Conservation (phyloP, 495 filamentous ascomycete species). For the Penicillium silybi region DNA sequence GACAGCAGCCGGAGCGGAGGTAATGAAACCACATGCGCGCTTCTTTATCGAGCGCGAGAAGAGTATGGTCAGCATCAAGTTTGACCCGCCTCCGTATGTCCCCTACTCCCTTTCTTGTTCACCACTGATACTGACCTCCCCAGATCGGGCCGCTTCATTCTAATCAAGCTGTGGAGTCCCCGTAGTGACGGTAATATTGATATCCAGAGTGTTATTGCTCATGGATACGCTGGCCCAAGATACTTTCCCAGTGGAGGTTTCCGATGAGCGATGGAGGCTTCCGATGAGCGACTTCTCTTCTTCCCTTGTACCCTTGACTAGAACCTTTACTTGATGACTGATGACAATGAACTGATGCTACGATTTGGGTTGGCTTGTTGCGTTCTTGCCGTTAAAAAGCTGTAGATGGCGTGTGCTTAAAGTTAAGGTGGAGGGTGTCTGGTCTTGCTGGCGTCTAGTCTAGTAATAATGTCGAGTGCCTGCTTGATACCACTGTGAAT, state of each 20-base stretch:
- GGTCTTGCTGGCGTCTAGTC: too few relatives aligned
- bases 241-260: conserved; percentile 57
- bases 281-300: conserved; percentile 14
- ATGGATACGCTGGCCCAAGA: conserved; percentile 78
- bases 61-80: conserved; percentile 80
- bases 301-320: neutral
- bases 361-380: neutral
- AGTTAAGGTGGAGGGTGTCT: too few relatives aligned
- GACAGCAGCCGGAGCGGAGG: conserved; percentile 35
- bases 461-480: too few relatives aligned
- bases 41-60: conserved; percentile 79
- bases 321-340: neutral
- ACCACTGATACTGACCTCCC: conserved; percentile 7
- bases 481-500: too few relatives aligned
- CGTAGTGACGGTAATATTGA: conserved; percentile 67
- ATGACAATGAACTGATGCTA: conserved; percentile 4
- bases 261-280: conserved; percentile 21
- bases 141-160: conserved; percentile 67
- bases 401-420: too few relatives aligned
- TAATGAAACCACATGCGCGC: conserved; percentile 65
- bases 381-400: neutral
- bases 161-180: conserved; percentile 85
- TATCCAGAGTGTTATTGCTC: conserved; percentile 73
- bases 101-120: neutral
- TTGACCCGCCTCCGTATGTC: conserved; percentile 80